Conservation (phyloP, 73 alveolate genomes). For the Stentor roeselii region DNA sequence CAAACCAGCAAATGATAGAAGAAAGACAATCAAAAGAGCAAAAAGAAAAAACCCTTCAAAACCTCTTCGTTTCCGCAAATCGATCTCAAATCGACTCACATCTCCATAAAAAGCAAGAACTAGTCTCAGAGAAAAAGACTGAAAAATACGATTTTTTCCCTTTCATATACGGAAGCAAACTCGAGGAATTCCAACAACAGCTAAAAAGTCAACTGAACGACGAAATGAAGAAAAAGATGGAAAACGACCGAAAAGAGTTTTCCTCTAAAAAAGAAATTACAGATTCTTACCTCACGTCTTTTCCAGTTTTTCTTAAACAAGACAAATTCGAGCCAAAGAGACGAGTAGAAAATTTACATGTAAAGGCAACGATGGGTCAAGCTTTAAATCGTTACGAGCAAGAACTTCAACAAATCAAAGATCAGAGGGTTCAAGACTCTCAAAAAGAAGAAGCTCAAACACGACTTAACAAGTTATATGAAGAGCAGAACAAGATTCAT, state of each 20-base stretch:
- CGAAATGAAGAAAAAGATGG: background rate
- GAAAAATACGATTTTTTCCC: constrained; percentile 3
- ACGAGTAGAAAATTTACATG: background rate
- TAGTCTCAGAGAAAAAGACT: background rate
- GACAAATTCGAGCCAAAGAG: background rate
- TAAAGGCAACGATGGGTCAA: background rate
- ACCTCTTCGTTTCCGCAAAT: background rate
- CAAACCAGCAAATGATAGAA: background rate
- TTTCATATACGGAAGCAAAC: background rate
- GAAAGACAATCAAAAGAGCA: background rate
- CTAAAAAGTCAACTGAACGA: background rate
- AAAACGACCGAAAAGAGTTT: background rate
- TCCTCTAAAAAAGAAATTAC: background rate
- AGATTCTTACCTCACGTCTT: background rate
- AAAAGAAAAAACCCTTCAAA: background rate
- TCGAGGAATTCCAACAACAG: background rate
- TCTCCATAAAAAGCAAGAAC: background rate
- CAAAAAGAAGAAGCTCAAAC: background rate
- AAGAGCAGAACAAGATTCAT: background rate
- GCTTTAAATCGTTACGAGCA: background rate
- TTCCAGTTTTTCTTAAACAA: background rate
- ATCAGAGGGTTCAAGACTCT: background rate
- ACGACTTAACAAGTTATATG: background rate
- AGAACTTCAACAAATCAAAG: background rate
- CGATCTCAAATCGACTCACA: background rate